phyloP scores from a whole-genome alignment of 1,139 yeast species.

The Diutina neorugosa region DNA sequence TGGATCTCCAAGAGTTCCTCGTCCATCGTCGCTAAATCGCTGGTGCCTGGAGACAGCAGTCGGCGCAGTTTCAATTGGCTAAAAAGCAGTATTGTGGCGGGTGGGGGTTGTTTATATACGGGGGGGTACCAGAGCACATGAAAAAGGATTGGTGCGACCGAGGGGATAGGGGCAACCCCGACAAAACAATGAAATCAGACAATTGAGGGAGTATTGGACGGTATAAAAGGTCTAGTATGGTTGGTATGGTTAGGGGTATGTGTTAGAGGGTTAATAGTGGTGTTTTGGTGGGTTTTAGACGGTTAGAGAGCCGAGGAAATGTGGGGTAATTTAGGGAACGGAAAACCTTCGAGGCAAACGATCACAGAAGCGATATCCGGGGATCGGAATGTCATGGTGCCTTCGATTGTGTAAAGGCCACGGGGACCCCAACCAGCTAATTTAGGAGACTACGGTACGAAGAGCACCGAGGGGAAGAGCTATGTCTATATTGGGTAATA shows the following conservation, averaged over 20 bases:
- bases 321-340: not conserved
- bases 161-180: not conserved
- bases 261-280: not conserved
- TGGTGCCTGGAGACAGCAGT: not conserved
- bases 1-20: conserved; percentile 82
- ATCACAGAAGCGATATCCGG: not conserved
- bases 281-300: not conserved
- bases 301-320: not conserved
- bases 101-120: not conserved
- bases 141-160: not conserved
- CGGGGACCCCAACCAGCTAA: not conserved
- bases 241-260: not conserved
- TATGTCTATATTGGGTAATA: not conserved
- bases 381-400: not conserved
- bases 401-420: not conserved
- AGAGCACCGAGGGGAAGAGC: not conserved
- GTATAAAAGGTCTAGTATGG: too few relatives aligned
- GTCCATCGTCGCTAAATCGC: not conserved
- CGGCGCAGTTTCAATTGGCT: not conserved
- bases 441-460: not conserved
- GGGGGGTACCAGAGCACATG: not conserved
- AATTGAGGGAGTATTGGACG: too few relatives aligned
- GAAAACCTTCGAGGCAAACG: too few relatives aligned
- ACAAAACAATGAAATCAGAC: too few relatives aligned
- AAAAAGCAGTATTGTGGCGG: not conserved